Base-by-base conservation (phyloP, 2,329 filamentous ascomycete species). In the Sporothrix globosa region DNA sequence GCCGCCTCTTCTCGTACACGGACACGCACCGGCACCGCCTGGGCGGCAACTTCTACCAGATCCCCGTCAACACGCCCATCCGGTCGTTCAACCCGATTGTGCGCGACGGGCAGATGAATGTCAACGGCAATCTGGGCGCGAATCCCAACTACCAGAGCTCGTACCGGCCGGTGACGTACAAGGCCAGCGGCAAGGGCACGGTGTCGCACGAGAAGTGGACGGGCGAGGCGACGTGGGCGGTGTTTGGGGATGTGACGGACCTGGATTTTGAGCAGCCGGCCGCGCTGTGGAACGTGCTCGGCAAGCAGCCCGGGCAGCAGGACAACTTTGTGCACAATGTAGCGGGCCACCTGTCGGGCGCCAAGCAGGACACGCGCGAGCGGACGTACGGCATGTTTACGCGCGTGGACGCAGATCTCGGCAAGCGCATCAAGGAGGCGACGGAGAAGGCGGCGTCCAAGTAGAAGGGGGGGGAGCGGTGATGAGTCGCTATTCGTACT, bases 31-130 rank as follows among this genome's bases (percentile, higher is more conserved):
- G 87, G 50, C 86, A 91, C 79, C 86, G 88, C 58, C 80, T 90
- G 2, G 88, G 88, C 46, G 82, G 82, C 67, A 90, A 90, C 80
- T 90, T 88, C 78, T 85, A 88, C 74, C 86, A 90, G 76, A 85
- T 90, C 69, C 87, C 88, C 27, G 85, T 88, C 74, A 90, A 90
- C 79, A 82, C 82, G 68, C 84, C 87, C 0, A 82, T 81, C 79
- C 82, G 76, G 80, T 82, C 82, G 80, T 84, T 86, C 83, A 84
- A 90, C 75, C 91, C 91, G 73, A 91, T 88, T 83, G 90, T 92
- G 78, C 87, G 91, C 72, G 91, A 93, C 76, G 91, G 91, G 19
- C 77, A 78, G 71, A 93, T 92, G 90, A 86, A 88, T 70, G 83
- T 88, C 76, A 91, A 92, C 80, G 82, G 82, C 70, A 89, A 89